Conservation (phyloP, 2,329 filamentous ascomycete genomes). For the Orbilia brochopaga region DNA sequence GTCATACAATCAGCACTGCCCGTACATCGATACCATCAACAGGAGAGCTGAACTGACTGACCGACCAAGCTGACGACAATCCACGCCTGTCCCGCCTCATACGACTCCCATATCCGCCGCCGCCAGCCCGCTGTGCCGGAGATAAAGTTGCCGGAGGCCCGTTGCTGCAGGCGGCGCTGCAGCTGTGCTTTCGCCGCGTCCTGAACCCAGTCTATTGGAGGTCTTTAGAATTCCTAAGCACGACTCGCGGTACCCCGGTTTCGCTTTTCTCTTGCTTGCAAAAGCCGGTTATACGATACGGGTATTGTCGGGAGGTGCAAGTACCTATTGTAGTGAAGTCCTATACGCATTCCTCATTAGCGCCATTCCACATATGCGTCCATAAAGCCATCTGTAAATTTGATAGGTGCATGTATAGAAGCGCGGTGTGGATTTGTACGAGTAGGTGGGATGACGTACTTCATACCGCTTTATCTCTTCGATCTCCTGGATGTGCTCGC, state of each 20-base stretch:
- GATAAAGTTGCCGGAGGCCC: conserved; percentile 74
- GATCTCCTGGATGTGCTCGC: conserved; percentile 85
- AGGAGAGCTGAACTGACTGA: conserved; percentile 50
- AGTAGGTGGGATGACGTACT: conserved; percentile 60
- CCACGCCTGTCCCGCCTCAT: conserved; percentile 97
- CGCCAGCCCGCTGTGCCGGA: conserved; percentile 77
- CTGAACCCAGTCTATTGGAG: conserved; percentile 85
- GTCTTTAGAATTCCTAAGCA: conserved; percentile 57
- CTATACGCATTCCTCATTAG: conserved; percentile 56
- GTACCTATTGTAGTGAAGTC: conserved; percentile 93
- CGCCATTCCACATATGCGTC: neutral
- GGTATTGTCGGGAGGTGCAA: conserved; percentile 5
- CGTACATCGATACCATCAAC: neutral
- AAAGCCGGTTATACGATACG: conserved; percentile 5
- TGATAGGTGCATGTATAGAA: too few relatives aligned
- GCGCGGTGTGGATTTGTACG: too few relatives aligned
- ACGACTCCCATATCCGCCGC: conserved; percentile 79
- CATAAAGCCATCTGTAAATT: too few relatives aligned
- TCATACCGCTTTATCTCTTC: conserved; percentile 98
- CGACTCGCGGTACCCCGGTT: conserved; percentile 23
- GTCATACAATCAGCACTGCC: too few relatives aligned
- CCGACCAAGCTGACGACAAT: conserved; percentile 92
- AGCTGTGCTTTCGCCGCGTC: conserved; percentile 91
- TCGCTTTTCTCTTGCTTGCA: conserved; percentile 25
- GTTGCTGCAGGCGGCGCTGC: conserved; percentile 76